These are phyloP conservation scores for Fusarium decemcellulare DNA, from an alignment of 2,329 filamentous ascomycete genomes.

Conservation along the genomic window DNA sequence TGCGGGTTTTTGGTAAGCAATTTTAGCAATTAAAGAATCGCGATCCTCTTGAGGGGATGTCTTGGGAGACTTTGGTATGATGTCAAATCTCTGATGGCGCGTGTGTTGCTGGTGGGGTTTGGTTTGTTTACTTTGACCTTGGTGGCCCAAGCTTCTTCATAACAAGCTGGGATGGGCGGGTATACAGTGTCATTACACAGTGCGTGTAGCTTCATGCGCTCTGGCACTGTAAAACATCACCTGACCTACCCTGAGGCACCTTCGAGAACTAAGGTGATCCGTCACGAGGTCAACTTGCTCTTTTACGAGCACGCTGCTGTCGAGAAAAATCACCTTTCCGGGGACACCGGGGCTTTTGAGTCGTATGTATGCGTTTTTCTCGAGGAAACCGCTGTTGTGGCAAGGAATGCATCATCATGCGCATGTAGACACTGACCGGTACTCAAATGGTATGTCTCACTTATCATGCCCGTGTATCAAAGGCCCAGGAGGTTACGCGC, in stretches of 20 bases:
- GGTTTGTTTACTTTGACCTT: constrained; percentile 48
- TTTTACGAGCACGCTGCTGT: too few species aligned
- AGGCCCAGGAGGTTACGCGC: too few species aligned
- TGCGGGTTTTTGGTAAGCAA: constrained; percentile 36
- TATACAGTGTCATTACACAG: constrained; percentile 26
- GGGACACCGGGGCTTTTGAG: too few species aligned
- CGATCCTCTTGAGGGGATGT: constrained; percentile 40
- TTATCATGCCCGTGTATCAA: too few species aligned
- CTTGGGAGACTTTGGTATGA: constrained; percentile 46
- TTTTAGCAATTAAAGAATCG: constrained; percentile 42
- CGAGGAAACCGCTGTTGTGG: too few species aligned
- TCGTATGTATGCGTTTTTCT: too few species aligned
- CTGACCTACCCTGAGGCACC: constrained; percentile 18
- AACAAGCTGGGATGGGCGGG: constrained; percentile 28
- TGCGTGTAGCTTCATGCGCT: rapidly evolving
- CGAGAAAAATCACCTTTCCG: too few species aligned
- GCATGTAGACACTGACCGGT: too few species aligned
- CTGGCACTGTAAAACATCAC: constrained; percentile 13
- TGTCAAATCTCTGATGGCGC: constrained; percentile 47
- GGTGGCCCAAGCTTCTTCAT: constrained; percentile 47
- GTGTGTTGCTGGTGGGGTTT: constrained; percentile 47
- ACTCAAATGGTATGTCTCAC: too few species aligned
- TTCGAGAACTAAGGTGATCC: constrained; percentile 1
- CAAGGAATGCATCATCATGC: too few species aligned
- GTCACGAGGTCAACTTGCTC: not conserved